Base-by-base conservation (phyloP, 1,139 yeast species). In the Lodderomyces beijingensis region DNA sequence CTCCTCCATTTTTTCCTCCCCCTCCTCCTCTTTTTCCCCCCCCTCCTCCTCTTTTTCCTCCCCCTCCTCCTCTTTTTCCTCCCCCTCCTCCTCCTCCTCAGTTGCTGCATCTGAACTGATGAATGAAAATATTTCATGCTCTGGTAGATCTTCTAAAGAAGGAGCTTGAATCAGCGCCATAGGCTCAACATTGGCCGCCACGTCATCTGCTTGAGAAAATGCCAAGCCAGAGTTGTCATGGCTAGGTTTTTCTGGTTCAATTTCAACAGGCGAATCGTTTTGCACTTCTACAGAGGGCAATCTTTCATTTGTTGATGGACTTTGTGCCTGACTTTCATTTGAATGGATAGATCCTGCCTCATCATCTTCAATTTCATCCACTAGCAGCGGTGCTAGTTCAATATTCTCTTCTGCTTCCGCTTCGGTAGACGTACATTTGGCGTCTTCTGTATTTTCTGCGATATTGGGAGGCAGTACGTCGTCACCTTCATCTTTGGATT, bases 21-120 rank as follows among this genome's bases (percentile, higher is more conserved):
- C 25, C 5, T 22, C 17, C 4, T 29, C 43, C 17, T 28, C 40
- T 32, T 31, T 35, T 14, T 29, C 34, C 12, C 16, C 29, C n/a
- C 16, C 25, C 12, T 24, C 15, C 11, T 20, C 13, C 2, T 25
- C 18, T 12, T 23, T 15, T n/a, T 15, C 18, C 5, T 13, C 26
- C 13, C 18, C n/a, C 4, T 19, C 15, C 11, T 30, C 34, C 14
- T 25, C 24, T 10, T 30, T 22, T 4, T 24, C 23, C 10, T 25
- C 35, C 3, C 15, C 14, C 9, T 7, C 17, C 15, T 29, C 8
- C 23, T 35, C 26, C 12, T 9, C 26, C 22, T 4, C 15, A 20
- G 11, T 20, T 8, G 8, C 6, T 28, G 11, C 25, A n/a, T n/a
- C n/a, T n/a, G n/a, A n/a, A n/a, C n/a, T n/a, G n/a, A n/a, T n/a